Evolutionary conservation across 768 basidiomycete genomes (phyloP).

Genomic region (Collybia sordida): DNA sequence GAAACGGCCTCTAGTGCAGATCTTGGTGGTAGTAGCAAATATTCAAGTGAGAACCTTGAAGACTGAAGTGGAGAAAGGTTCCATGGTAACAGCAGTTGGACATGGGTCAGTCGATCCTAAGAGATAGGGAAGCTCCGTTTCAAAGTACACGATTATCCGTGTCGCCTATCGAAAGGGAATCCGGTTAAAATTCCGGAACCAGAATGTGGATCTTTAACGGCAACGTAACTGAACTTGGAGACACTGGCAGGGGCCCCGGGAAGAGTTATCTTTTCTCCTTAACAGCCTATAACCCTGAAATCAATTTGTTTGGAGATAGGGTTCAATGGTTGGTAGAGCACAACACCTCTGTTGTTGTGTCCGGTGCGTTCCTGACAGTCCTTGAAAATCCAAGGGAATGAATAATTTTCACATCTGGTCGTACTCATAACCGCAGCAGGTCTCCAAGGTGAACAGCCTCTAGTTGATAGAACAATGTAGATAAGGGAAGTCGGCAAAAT

Average conservation of each 20-base stretch:
- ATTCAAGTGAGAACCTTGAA: slow-evolving; percentile 85
- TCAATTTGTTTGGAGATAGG: slow-evolving; percentile 74
- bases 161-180: slow-evolving; percentile 76
- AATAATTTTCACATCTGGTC: slow-evolving; percentile 69
- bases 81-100: slow-evolving; percentile 86
- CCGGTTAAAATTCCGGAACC: slow-evolving; percentile 79
- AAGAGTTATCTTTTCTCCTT: slow-evolving; percentile 81
- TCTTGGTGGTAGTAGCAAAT: slow-evolving; percentile 90
- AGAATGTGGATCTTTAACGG: slow-evolving; percentile 70
- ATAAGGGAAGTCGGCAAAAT: slow-evolving; percentile 78
- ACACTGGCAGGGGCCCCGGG: slow-evolving; percentile 67
- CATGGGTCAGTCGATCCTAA: slow-evolving; percentile 86
- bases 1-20: slow-evolving; percentile 53
- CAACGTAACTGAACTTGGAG: slow-evolving; percentile 68
- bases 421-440: slow-evolving; percentile 80
- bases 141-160: slow-evolving; percentile 62
- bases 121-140: slow-evolving; percentile 76
- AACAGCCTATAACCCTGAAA: slow-evolving; percentile 73
- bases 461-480: slow-evolving; percentile 80
- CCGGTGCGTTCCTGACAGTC: slow-evolving; percentile 68
- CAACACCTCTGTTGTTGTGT: slow-evolving; percentile 66
- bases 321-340: slow-evolving; percentile 73
- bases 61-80: slow-evolving; percentile 90
- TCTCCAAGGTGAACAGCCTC: slow-evolving; percentile 83
- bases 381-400: slow-evolving; percentile 78